Conservation (phyloP, 2,329 filamentous ascomycete genomes). For the Neofusicoccum sp. region DNA sequence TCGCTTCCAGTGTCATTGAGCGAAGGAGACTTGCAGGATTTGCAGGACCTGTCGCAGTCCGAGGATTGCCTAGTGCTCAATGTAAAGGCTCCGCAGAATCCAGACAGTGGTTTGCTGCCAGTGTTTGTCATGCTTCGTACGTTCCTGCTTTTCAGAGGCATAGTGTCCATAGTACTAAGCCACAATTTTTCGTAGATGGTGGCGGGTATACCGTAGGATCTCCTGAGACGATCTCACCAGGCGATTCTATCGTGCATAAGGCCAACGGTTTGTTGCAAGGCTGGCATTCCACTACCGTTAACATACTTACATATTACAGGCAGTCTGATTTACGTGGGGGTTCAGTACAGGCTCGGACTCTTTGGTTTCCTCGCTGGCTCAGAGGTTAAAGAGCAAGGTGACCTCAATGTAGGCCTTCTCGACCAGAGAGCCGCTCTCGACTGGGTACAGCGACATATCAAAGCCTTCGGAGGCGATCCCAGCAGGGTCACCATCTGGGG, state of each 20-base stretch:
- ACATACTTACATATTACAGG: slow-evolving; percentile 40
- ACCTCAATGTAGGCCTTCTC: slow-evolving; percentile 62
- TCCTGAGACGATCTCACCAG: background rate
- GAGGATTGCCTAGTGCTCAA: slow-evolving; percentile 45
- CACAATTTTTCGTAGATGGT: background rate
- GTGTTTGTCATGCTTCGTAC: slow-evolving; percentile 35
- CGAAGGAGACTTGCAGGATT: background rate
- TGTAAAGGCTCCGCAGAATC: slow-evolving; percentile 38
- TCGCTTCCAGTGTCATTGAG: slow-evolving; percentile 19
- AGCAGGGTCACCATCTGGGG: slow-evolving; percentile 60
- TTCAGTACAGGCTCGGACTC: slow-evolving; percentile 63
- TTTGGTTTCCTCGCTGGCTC: slow-evolving; percentile 63
- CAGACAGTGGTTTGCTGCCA: slow-evolving; percentile 26
- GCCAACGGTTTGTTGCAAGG: background rate
- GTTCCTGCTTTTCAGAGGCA: background rate
- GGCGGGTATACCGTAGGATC: slow-evolving; percentile 8
- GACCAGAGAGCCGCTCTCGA: slow-evolving; percentile 61
- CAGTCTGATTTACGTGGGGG: slow-evolving; percentile 57
- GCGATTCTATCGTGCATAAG: slow-evolving; percentile 9
- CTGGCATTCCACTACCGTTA: too few species aligned
- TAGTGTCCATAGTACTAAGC: background rate
- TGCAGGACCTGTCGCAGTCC: slow-evolving; percentile 15
- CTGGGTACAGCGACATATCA: slow-evolving; percentile 63
- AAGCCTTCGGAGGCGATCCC: slow-evolving; percentile 52
- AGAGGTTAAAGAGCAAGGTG: slow-evolving; percentile 51